A percentile compares a stretch with the other conserved stretches of the same genome.
phyloP scores from a whole-genome alignment of 495 filamentous ascomycete genomes.

The Aspergillus biplanus region DNA sequence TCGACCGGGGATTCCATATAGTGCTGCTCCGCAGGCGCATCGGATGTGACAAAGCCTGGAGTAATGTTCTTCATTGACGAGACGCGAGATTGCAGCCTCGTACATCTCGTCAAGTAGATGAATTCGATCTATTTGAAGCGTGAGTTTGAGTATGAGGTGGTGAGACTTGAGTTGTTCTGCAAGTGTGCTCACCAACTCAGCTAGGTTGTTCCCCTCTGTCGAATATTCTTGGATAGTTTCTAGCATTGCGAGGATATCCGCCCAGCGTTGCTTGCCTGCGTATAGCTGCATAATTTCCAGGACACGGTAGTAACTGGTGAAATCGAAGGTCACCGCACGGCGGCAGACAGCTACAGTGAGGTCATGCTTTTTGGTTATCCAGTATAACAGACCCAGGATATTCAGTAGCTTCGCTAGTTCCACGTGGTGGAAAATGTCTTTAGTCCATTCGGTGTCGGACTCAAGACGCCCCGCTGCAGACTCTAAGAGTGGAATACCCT shows the following conservation, averaged over 20 bases:
- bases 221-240: slow-evolving; percentile 6
- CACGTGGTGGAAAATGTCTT: slow-evolving; percentile 22
- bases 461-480: slow-evolving; percentile 10
- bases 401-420: slow-evolving; percentile 24
- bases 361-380: not conserved
- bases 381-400: slow-evolving; percentile 11
- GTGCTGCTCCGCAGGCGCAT: not conserved
- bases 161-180: not conserved
- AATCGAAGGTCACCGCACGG: slow-evolving; percentile 5
- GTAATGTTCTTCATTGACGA: slow-evolving; percentile 1
- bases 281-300: not conserved
- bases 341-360: slow-evolving; percentile 2
- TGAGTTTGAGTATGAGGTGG: not conserved
- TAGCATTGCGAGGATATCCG: not conserved
- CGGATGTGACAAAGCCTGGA: slow-evolving; percentile 4
- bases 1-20: slow-evolving; percentile 1
- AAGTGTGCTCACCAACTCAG: not conserved
- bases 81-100: not conserved
- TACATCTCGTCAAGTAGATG: slow-evolving; percentile 1
- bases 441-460: slow-evolving; percentile 27
- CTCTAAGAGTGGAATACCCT: not conserved
- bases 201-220: slow-evolving; percentile 5
- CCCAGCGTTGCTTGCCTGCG: not conserved
- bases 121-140: not conserved
- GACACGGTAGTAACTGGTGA: slow-evolving; percentile 7